Evolutionary conservation across 164 flowering plant species (phyloP).

Genomic region (Tetracentron sinense): DNA sequence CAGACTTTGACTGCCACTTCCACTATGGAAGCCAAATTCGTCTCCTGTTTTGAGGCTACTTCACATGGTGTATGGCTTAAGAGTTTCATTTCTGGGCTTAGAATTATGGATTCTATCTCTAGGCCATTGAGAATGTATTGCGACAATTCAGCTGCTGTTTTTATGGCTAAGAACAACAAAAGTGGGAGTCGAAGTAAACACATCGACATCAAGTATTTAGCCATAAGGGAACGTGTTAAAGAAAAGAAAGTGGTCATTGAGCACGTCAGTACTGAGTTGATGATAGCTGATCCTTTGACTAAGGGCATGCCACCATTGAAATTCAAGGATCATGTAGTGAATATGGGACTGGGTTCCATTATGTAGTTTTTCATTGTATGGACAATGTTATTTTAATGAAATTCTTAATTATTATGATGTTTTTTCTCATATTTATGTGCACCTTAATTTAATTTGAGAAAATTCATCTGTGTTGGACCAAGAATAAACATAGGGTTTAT

Average conservation of each 20-base stretch:
- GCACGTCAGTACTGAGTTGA: constrained; percentile 15
- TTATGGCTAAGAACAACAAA: constrained; percentile 11
- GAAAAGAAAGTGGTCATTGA: constrained; percentile 16
- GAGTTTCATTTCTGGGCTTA: constrained; percentile 10
- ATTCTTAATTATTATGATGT: constrained; percentile 8
- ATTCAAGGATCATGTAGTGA: constrained; percentile 19
- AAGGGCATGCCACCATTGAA: constrained; percentile 23
- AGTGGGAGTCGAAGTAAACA: constrained; percentile 19
- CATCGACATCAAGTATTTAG: constrained; percentile 19
- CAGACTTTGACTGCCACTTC: constrained; percentile 11
- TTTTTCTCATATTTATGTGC: constrained; percentile 9
- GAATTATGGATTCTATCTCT: constrained; percentile 15
- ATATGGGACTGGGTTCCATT: constrained; percentile 20
- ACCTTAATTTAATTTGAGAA: constrained; percentile 7
- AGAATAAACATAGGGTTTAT: constrained; percentile 6
- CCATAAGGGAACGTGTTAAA: constrained; percentile 9
- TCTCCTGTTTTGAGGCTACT: constrained; percentile 16
- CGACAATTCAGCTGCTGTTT: constrained; percentile 9
- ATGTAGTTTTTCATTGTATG: constrained; percentile 10
- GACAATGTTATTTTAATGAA: constrained; percentile 9
- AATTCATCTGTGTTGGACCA: constrained; percentile 5
- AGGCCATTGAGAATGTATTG: constrained; percentile 15
- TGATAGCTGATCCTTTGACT: constrained; percentile 22
- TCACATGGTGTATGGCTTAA: constrained; percentile 15
- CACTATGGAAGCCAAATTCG: constrained; percentile 21